Evolutionary conservation across 225 moss, liverwort and hornwort genomes (phyloP), one percentile per base, ranked within the genome.

Genomic region (Polytrichum formosum): DNA sequence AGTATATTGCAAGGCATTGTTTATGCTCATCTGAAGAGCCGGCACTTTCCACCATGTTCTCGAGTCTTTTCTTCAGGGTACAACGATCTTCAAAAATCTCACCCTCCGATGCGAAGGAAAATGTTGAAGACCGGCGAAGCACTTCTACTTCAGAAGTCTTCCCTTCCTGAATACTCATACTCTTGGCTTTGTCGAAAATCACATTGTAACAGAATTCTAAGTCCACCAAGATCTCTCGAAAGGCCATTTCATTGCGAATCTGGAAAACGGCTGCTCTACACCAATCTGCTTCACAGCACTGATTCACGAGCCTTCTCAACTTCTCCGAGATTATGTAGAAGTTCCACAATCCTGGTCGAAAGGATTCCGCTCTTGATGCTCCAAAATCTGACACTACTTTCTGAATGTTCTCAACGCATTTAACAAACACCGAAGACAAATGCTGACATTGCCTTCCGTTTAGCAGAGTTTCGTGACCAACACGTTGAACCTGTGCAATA

Each of bases 181-280:
- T 18, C 18, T 63, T 8, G 7, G 63, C 63, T 8, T 22, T 1
- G 4, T 18, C n/a, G 7, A 6, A 69, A 4, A 69, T 30, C 16
- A 21, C 31, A 10, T 69, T 69, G 56, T 58, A 69, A 58, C 6
- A 69, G 0, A 69, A 31, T 18, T 22, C 16, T 5, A 58, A 58
- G 30, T 69, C 69, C 55, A 58, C 8, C 2, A 30, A 27, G 7
- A 58, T 29, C 58, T 69, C 29, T 22, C 23, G 56, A n/a, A 69
- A 31, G 27, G 55, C 58, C 55, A n/a, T 30, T 23, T 69, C 69
- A 58, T 69, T 69, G 13, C 22, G 29, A 5, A 69, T 58, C 20
- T 25, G 28, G 10, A 62, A 5, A 18, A 16, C 18, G 2, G 17
- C 28, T 63, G 21, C 17, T 63, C 63, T 10, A 26, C 25, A 22